These are phyloP conservation scores for Spergularia marina DNA, from an alignment of 148 eudicot genomes.

Conservation along the genomic window DNA sequence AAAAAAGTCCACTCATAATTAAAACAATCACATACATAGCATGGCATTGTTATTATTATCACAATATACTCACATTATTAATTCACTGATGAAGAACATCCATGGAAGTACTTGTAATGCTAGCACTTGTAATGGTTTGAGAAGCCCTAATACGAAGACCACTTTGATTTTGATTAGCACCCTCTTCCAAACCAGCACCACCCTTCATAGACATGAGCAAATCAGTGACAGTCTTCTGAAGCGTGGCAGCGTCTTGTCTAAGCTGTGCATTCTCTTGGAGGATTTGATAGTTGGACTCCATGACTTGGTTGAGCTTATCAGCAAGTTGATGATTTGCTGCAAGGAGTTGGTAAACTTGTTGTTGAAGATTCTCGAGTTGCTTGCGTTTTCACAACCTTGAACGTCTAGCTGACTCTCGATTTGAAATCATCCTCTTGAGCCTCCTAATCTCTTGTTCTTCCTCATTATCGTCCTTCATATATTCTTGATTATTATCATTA, in stretches of 20 bases:
- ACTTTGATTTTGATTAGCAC: not conserved
- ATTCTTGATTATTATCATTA: not conserved
- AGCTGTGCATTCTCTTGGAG: constrained; percentile 43
- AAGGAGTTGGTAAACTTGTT: constrained; percentile 34
- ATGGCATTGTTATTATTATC: no score
- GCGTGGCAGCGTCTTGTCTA: constrained; percentile 26
- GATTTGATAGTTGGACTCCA: constrained; percentile 37
- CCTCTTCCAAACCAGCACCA: constrained; percentile 8
- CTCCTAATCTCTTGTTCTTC: constrained; percentile 33
- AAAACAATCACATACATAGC: no score
- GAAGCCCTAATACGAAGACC: constrained; percentile 16
- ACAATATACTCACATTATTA: constrained; percentile 4
- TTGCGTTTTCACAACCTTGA: constrained; percentile 40
- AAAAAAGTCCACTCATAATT: no score
- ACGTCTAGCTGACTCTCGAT: constrained; percentile 45
- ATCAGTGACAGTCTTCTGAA: constrained; percentile 30
- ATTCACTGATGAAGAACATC: constrained; percentile 8
- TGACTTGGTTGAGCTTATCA: constrained; percentile 35
- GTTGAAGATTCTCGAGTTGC: constrained; percentile 38
- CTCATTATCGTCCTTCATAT: constrained; percentile 2
- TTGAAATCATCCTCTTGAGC: constrained; percentile 35
- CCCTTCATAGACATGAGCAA: constrained; percentile 31
- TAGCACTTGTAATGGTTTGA: constrained; percentile 12
- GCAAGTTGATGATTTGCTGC: constrained; percentile 39
- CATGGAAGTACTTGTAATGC: constrained; percentile 7